A percentile compares a stretch with the other conserved stretches of the same genome.
Conservation (phyloP, 1,284 basidiomycete genomes). For the Ceratobasidium theobromae region DNA sequence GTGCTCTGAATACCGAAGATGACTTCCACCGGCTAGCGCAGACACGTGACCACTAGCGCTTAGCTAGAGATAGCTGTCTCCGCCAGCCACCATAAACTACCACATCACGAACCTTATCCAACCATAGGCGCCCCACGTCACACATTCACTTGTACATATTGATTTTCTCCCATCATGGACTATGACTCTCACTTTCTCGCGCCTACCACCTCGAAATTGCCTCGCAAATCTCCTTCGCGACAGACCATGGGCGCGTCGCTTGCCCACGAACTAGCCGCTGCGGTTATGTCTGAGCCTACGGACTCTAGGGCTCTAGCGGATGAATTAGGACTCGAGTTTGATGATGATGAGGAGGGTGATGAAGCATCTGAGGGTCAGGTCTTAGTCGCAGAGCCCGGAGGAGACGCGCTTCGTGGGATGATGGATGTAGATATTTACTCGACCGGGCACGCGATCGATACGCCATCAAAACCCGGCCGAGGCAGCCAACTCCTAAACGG, state of each 20-base stretch:
- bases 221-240: slow-evolving; percentile 54
- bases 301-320: slow-evolving; percentile 74
- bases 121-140: not conserved
- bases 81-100: not conserved
- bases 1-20: too few species aligned
- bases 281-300: slow-evolving; percentile 78
- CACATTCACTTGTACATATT: slow-evolving; percentile 25
- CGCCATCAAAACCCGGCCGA: slow-evolving; percentile 21
- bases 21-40: too few species aligned
- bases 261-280: slow-evolving; percentile 78
- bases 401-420: not conserved
- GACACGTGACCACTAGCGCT: not conserved
- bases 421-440: slow-evolving; percentile 1
- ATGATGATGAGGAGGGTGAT: slow-evolving; percentile 79
- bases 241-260: slow-evolving; percentile 56
- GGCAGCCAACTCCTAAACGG: slow-evolving; percentile 11
- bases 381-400: not conserved
- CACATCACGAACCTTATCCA: not conserved
- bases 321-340: slow-evolving; percentile 82
- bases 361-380: slow-evolving; percentile 45
- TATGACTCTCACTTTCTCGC: slow-evolving; percentile 38
- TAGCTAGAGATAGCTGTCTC: not conserved
- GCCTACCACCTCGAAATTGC: slow-evolving; percentile 34
- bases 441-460: not conserved
- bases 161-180: slow-evolving; percentile 1